Evolutionary conservation across 2,329 filamentous ascomycete genomes (phyloP).

Genomic region (Fonsecaea monophora): DNA sequence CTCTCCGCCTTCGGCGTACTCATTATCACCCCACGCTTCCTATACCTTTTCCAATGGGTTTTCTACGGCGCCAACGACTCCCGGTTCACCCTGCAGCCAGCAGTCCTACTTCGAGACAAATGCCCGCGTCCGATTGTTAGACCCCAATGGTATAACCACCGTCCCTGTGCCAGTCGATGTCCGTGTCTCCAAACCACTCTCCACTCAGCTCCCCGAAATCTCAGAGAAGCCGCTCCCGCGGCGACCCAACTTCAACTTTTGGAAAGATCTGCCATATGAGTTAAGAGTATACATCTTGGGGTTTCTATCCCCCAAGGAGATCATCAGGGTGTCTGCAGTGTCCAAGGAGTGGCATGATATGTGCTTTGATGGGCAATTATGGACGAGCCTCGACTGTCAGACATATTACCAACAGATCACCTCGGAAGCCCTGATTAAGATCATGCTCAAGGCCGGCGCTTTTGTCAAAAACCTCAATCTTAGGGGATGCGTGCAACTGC

Average conservation of each 20-base stretch:
- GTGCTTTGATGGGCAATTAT: constrained; percentile 95
- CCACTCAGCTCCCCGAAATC: constrained; percentile 36
- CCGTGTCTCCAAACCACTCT: constrained; percentile 48
- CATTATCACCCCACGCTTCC: constrained; percentile 61
- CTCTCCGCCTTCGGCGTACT: constrained; percentile 59
- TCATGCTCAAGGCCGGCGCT: constrained; percentile 83
- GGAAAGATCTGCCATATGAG: constrained; percentile 81
- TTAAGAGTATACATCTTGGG: constrained; percentile 78
- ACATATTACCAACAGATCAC: constrained; percentile 89
- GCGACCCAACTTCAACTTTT: constrained; percentile 68
- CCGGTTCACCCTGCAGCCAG: constrained; percentile 54
- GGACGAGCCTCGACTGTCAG: constrained; percentile 82
- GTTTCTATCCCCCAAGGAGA: constrained; percentile 78
- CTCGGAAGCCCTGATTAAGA: constrained; percentile 79
- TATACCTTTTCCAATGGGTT: constrained; percentile 58
- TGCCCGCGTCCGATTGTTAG: constrained; percentile 62
- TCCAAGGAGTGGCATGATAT: constrained; percentile 79
- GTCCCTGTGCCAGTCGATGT: constrained; percentile 70
- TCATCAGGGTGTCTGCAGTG: constrained; percentile 78
- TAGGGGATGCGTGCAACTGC: constrained; percentile 85
- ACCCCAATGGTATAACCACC: constrained; percentile 42
- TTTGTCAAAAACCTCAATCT: constrained; percentile 92
- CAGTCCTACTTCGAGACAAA: constrained; percentile 59
- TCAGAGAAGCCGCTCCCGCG: constrained; percentile 45
- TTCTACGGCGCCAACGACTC: constrained; percentile 63